phyloP scores from a whole-genome alignment of 257 asterid genomes.

The Przewalskia tangutica region DNA sequence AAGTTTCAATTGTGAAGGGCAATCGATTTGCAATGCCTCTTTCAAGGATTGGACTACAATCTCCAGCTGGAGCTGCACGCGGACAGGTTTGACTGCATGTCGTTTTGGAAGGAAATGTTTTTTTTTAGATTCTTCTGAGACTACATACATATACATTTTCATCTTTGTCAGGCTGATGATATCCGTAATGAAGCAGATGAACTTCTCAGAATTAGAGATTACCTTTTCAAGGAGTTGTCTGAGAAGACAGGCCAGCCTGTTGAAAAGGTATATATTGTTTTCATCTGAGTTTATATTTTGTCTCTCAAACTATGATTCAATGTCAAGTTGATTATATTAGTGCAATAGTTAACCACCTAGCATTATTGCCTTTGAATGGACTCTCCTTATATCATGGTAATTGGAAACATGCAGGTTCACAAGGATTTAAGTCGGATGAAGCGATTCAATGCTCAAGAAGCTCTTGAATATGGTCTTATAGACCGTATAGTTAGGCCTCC shows the following conservation, averaged over 20 bases:
- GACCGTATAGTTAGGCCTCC: conserved; percentile 71
- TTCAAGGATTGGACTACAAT: conserved; percentile 50
- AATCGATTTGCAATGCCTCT: conserved; percentile 72
- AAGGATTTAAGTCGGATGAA: conserved; percentile 59
- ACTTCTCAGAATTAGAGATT: conserved; percentile 71
- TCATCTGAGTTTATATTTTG: background rate
- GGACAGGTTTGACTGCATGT: conserved; percentile 59
- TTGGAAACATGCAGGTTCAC: conserved; percentile 39
- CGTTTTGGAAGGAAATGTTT: background rate
- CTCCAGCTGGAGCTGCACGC: conserved; percentile 97
- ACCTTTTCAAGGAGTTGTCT: conserved; percentile 86
- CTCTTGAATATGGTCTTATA: conserved; percentile 82
- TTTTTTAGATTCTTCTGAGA: background rate
- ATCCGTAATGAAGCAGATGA: conserved; percentile 78
- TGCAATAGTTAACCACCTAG: background rate
- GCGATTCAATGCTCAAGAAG: conserved; percentile 67
- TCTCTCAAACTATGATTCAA: background rate
- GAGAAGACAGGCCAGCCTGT: conserved; percentile 75
- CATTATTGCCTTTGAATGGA: background rate
- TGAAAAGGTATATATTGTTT: conserved; percentile 41
- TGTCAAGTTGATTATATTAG: background rate
- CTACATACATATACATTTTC: background rate
- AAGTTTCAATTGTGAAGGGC: conserved; percentile 39
- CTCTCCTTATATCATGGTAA: background rate
- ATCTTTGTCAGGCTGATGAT: conserved; percentile 69